Percentiles rank a stretch among this genome's conserved stretches.
Conservation (phyloP, 345 rosid species). For the Salix suchowensis region DNA sequence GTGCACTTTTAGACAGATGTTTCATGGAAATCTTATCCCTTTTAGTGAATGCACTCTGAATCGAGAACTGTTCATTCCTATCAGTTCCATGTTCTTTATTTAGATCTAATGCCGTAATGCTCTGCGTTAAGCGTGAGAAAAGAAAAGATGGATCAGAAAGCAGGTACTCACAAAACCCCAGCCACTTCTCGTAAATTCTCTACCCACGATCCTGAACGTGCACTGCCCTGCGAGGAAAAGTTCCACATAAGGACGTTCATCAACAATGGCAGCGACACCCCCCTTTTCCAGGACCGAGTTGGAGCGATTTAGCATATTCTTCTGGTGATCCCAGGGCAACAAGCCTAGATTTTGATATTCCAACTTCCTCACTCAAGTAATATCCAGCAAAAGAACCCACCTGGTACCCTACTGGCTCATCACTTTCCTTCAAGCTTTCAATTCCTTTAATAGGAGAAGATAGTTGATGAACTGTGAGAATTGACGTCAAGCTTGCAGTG, state of each 20-base stretch:
- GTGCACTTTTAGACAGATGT: neutral
- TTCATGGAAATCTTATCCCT: neutral
- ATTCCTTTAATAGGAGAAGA: slow-evolving; percentile 75
- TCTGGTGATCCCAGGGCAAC: slow-evolving; percentile 77
- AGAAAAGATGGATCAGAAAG: neutral
- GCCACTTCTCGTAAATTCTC: slow-evolving; percentile 83
- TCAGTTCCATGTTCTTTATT: neutral
- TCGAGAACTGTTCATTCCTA: neutral
- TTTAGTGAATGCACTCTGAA: neutral
- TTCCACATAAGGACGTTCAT: slow-evolving; percentile 75
- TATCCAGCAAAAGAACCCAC: slow-evolving; percentile 81
- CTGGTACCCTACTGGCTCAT: slow-evolving; percentile 81
- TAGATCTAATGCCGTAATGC: neutral
- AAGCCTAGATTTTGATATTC: slow-evolving; percentile 69
- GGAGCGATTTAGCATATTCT: slow-evolving; percentile 61
- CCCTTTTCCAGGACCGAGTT: slow-evolving; percentile 65
- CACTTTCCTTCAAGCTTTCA: slow-evolving; percentile 52
- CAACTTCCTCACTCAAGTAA: slow-evolving; percentile 68
- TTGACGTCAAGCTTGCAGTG: slow-evolving; percentile 93
- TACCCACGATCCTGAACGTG: slow-evolving; percentile 67
- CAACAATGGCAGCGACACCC: slow-evolving; percentile 89
- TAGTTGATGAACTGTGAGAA: slow-evolving; percentile 87
- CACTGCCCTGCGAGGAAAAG: slow-evolving; percentile 73
- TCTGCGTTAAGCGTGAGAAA: neutral
- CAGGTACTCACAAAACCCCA: slow-evolving; percentile 85